Evolutionary conservation across 2,329 filamentous ascomycete species (phyloP).

Genomic region (Aspergillus awamori): DNA sequence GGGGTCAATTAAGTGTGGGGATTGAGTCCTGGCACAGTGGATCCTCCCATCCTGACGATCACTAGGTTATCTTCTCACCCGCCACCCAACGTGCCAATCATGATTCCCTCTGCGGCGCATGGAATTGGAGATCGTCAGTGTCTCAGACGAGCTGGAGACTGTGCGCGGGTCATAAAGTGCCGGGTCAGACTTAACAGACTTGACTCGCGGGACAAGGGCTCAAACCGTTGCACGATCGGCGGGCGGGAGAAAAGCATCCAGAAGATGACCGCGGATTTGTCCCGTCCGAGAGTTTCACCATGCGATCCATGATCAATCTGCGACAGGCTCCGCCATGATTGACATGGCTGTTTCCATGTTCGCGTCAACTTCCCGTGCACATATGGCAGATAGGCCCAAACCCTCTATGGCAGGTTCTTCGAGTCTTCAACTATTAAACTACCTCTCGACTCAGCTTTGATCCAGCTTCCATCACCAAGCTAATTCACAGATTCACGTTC

Average conservation of each 20-base stretch:
- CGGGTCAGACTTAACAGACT: neutral
- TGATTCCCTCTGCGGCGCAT: neutral
- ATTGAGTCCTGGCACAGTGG: neutral
- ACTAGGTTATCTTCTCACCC: neutral
- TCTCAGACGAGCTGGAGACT: neutral
- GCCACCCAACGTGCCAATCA: neutral
- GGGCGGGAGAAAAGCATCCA: neutral
- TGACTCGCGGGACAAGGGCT: neutral
- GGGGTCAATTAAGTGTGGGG: neutral
- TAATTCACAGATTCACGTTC: neutral
- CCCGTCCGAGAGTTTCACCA: conserved; percentile 5
- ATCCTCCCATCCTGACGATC: neutral
- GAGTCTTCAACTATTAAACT: neutral
- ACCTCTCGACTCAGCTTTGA: neutral
- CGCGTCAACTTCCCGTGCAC: neutral
- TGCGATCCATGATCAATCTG: conserved; percentile 1
- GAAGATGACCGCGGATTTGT: neutral
- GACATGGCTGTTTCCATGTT: conserved; percentile 1
- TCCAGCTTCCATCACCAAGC: neutral
- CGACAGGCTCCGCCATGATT: conserved; percentile 2
- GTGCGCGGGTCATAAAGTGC: neutral
- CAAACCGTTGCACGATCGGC: conserved; percentile 1
- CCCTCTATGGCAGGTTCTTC: neutral
- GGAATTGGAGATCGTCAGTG: neutral
- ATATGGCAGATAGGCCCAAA: neutral